Evolutionary conservation across 2,329 filamentous ascomycete genomes (phyloP).

Genomic region (Claviceps arundinis): DNA sequence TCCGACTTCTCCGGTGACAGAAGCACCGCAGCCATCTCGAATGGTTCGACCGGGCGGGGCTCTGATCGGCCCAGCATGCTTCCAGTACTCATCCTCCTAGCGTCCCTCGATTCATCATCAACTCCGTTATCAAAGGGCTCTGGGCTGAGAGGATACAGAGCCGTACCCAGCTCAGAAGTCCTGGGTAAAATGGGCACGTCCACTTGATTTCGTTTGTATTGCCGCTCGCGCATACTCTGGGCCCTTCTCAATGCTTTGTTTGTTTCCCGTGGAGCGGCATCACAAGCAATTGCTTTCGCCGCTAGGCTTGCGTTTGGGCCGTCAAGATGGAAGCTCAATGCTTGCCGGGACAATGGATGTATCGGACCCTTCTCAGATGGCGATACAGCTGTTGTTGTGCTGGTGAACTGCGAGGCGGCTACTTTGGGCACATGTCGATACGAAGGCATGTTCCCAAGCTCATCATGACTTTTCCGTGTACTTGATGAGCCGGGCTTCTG

Average conservation of each 20-base stretch:
- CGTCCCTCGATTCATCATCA: slow-evolving; percentile 6
- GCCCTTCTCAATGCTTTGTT: slow-evolving; percentile 22
- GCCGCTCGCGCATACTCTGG: slow-evolving; percentile 25
- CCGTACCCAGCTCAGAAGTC: slow-evolving; percentile 20
- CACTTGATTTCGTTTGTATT: slow-evolving; percentile 30
- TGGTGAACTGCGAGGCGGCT: slow-evolving; percentile 40
- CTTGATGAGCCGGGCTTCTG: slow-evolving; percentile 7
- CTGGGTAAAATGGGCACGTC: slow-evolving; percentile 23
- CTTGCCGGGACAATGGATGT: slow-evolving; percentile 30
- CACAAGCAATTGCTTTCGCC: slow-evolving; percentile 12
- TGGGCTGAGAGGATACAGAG: slow-evolving; percentile 6
- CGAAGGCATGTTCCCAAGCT: neutral
- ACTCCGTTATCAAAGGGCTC: slow-evolving; percentile 11
- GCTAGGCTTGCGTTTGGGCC: slow-evolving; percentile 13
- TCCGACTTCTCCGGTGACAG: slow-evolving; percentile 1
- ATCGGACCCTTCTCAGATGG: slow-evolving; percentile 23
- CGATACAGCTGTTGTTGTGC: slow-evolving; percentile 35
- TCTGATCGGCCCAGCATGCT: slow-evolving; percentile 15
- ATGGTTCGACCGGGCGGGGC: slow-evolving; percentile 3
- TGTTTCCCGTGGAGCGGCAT: slow-evolving; percentile 21
- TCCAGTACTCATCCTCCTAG: slow-evolving; percentile 26
- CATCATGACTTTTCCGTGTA: slow-evolving; percentile 8
- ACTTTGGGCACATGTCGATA: slow-evolving; percentile 40
- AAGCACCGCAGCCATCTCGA: slow-evolving; percentile 1
- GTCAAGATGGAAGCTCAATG: slow-evolving; percentile 27